Base-by-base conservation (phyloP, 257 asterid species). In the Fraxinus pennsylvanica region DNA sequence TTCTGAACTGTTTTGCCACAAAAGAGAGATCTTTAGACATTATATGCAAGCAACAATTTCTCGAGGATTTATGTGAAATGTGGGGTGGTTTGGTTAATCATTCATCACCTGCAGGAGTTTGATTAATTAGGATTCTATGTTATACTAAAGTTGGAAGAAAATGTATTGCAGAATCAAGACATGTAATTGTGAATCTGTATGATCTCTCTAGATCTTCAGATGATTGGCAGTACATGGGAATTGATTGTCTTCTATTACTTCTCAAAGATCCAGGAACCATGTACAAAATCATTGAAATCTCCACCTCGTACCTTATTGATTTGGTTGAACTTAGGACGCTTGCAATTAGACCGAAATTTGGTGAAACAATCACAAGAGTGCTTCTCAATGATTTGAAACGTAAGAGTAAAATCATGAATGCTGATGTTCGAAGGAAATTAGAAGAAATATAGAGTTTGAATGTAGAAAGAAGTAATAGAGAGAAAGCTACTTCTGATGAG, bases 1-100 rank as follows among this genome's bases (percentile, higher is more conserved):
- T 94, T 57, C 73, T 94, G 0, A 92, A 90, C 68, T 94, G 97
- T 50, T 94, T 92, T 83, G 97, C 96, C 10, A 80, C 82, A 1
- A 94, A 92, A 75, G 87, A 85, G 59, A 88, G 90, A 59, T 83
- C 87, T 14, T 81, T 94, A 33, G 80, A 73, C 57, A 84, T 92
- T 52, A 92, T 92, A 32, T 92, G 97, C 85, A 83, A 76, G 69
- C 30, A 70, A 68, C 83, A 57, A 1, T 94, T 94, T 74, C 72
- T 94, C 14, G 76, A 81, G 80, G 86, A 81, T 6, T 79, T 92
- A 66, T 81, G 27, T 25, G 27, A 25, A 25, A 25, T 25, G 27
- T 25, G 27, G 27, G 27, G 27, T 25, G 27, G 27, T 25, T 25
- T 25, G 27, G 27, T 25, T 25, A 25, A 25, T 25, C 27, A 25